Conservation (phyloP, 148 eudicot species). For the Heliosperma pusillum region DNA sequence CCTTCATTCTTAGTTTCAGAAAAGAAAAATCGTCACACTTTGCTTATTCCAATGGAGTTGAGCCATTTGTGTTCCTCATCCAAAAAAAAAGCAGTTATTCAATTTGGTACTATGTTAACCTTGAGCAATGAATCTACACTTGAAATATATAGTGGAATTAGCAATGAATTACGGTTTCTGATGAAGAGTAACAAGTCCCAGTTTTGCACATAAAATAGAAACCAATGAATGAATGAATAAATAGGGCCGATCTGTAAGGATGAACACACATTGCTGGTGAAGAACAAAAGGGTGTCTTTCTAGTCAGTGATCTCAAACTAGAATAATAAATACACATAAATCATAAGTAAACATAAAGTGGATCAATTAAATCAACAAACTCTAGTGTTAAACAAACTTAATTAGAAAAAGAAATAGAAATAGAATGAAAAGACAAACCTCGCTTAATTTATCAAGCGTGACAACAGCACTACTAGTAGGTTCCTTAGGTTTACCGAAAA, state of each 20-base stretch:
- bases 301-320: not conserved
- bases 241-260: too few relatives aligned
- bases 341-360: not conserved
- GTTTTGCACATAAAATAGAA: not conserved
- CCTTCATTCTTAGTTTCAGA: not conserved
- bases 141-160: too few relatives aligned
- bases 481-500: constrained; percentile 30
- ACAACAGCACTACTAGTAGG: constrained; percentile 25
- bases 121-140: too few relatives aligned
- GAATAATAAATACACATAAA: not conserved
- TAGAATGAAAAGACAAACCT: constrained; percentile 18
- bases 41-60: not conserved
- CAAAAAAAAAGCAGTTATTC: too few relatives aligned
- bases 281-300: too few relatives aligned
- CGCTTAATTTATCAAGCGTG: constrained; percentile 27
- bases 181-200: too few relatives aligned
- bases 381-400: too few relatives aligned
- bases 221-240: too few relatives aligned
- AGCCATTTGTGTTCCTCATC: not conserved
- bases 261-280: too few relatives aligned
- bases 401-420: too few relatives aligned
- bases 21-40: not conserved
- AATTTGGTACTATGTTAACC: too few relatives aligned
- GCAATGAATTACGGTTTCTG: too few relatives aligned
- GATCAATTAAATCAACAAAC: not conserved